phyloP scores from a whole-genome alignment of 2,329 filamentous ascomycete species.

The Pyricularia sp. region DNA sequence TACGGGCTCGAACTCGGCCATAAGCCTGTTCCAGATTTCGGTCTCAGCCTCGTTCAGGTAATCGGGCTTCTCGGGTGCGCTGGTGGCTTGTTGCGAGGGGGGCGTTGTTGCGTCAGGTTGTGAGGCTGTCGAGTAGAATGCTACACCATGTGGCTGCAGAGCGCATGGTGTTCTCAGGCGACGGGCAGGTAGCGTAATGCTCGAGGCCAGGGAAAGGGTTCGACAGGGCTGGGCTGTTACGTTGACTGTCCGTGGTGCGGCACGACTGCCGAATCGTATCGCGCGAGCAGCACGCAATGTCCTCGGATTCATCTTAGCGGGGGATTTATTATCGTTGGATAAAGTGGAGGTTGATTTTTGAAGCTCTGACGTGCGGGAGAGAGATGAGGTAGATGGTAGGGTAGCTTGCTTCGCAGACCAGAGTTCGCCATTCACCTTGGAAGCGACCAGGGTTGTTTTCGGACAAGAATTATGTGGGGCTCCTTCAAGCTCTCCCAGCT shows the following conservation, averaged over 20 bases:
- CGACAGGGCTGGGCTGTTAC: neutral
- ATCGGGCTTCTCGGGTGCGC: slow-evolving; percentile 29
- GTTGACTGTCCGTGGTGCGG: neutral
- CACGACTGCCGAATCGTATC: neutral
- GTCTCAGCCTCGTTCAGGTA: slow-evolving; percentile 43
- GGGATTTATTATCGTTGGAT: neutral
- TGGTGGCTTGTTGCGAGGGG: neutral
- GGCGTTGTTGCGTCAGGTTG: neutral
- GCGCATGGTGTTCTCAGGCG: neutral
- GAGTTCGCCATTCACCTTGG: too few species aligned
- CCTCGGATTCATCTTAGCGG: neutral
- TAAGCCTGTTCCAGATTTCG: slow-evolving; percentile 42
- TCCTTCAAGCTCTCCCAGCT: too few species aligned
- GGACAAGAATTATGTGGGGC: too few species aligned
- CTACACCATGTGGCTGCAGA: neutral
- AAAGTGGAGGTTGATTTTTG: neutral
- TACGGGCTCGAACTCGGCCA: slow-evolving; percentile 34
- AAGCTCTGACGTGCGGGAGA: neutral
- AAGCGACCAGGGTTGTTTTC: too few species aligned
- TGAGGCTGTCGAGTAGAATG: neutral
- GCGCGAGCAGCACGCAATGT: neutral
- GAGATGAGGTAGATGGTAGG: neutral
- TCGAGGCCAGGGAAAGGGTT: neutral
- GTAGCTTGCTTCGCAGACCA: too few species aligned
- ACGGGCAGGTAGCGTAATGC: neutral